Evolutionary conservation across 2,329 filamentous ascomycete species (phyloP), one percentile per base, ranked within the genome.

Genomic region (Alternaria sp.): DNA sequence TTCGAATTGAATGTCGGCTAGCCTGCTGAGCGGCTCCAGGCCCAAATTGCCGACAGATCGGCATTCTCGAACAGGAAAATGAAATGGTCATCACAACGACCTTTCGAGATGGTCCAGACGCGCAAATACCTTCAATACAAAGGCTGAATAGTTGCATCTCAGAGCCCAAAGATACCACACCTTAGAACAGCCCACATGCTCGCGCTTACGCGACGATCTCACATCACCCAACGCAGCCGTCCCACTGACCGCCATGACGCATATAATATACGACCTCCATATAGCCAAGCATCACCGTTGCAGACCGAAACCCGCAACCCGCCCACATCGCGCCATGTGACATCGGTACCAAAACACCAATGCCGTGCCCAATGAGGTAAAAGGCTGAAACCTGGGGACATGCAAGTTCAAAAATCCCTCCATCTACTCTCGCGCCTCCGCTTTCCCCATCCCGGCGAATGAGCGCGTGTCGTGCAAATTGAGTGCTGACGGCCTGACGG

Each of bases 281-380:
- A 63, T 62, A 49, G 41, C 63, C 50, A 64, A 65, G 63, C 61
- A 61, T n/a, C 41, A 61, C 37, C 60, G 66, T 56, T 67, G 25
- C 63, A 50, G 65, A 66, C 64, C 61, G 54, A 61, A 49, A 46
- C 60, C 55, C 37, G 63, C 50, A 41, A 0, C 9, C 37, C 37
- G 9, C 37, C 4, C 37, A 2, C 45, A 47, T 25, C 6, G 45
- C 45, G 45, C 45, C 64, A 69, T 71, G 71, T 65, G 67, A 67
- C 56, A 66, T 60, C 60, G 61, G 63, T 54, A 55, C 60, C 60
- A 37, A 45, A 46, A 25, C 61, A 30, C 54, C 33, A 67, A 55
- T 69, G 54, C 68, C 67, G 62, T 64, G 55, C 59, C 56, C 18
- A 59, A 70, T 71, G 12, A 21, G 63, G 71, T 21, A 71, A 68